Percentiles rank a stretch among this genome's conserved stretches.
These are phyloP conservation scores for Naematelia encephala DNA, from an alignment of 768 basidiomycete species.

Conservation along the genomic window DNA sequence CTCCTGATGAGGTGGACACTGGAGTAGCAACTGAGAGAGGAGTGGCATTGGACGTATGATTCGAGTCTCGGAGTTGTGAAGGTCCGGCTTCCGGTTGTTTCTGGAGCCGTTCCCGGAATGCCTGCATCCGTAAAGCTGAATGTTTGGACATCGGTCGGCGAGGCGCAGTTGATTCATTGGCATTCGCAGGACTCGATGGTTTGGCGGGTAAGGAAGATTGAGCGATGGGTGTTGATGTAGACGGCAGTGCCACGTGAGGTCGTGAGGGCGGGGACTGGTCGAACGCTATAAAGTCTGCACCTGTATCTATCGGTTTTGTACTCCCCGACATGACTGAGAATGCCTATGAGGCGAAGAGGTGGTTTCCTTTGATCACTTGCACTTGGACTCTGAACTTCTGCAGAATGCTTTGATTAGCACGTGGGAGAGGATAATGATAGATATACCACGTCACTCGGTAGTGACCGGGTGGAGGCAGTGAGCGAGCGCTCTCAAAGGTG, in stretches of 20 bases:
- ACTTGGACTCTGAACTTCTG: no score
- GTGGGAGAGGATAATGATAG: not conserved
- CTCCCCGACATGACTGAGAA: not conserved
- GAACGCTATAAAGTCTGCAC: conserved; percentile 47
- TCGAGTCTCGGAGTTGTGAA: conserved; percentile 1
- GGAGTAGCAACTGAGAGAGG: conserved; percentile 7
- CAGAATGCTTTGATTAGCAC: not conserved
- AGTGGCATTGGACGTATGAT: not conserved
- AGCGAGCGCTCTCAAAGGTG: not conserved
- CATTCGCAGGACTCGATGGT: not conserved
- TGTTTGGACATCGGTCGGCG: no score
- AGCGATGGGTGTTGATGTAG: not conserved
- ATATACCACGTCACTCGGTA: not conserved
- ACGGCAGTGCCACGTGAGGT: not conserved
- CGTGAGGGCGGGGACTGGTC: conserved; percentile 16
- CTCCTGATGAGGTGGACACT: not conserved
- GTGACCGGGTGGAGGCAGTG: not conserved
- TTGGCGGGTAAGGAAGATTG: not conserved
- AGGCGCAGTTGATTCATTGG: not conserved
- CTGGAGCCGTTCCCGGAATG: no score
- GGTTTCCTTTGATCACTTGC: no score
- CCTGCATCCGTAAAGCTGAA: no score
- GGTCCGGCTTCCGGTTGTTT: conserved; percentile 16
- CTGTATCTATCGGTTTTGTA: conserved; percentile 21
- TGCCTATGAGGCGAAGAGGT: not conserved